These are phyloP conservation scores for Musa acuminata DNA, from an alignment of 176 grass and related monocot species.

Conservation along the genomic window DNA sequence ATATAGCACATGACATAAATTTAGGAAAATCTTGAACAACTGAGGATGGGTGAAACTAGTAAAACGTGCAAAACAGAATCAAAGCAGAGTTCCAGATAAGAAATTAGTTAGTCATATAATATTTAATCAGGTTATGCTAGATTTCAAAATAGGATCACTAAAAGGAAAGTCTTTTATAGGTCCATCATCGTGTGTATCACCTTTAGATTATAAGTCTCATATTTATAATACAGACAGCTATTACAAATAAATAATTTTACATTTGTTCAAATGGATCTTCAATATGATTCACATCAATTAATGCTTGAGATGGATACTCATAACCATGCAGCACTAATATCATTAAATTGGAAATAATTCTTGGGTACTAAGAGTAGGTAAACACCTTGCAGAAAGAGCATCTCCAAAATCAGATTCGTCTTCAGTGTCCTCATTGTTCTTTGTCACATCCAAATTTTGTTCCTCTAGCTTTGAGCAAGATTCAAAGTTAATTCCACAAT, in stretches of 20 bases:
- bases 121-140: neutral
- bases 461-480: conserved; percentile 31
- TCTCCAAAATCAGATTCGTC: conserved; percentile 22
- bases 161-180: neutral
- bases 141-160: neutral
- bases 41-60: too few species aligned
- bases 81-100: neutral
- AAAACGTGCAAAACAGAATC: neutral
- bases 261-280: neutral
- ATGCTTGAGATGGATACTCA: too few species aligned
- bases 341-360: neutral
- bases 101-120: neutral
- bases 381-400: conserved; percentile 21
- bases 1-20: neutral
- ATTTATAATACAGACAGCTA: neutral
- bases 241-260: neutral
- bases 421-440: conserved; percentile 10
- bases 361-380: neutral
- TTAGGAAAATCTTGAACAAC: neutral
- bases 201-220: neutral
- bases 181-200: neutral
- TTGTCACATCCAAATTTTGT: conserved; percentile 12
- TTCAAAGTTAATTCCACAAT: conserved; percentile 22
- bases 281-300: neutral
- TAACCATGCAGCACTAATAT: neutral